A percentile compares a stretch with the other conserved stretches of the same genome.
Conservation (phyloP, 2,329 filamentous ascomycete genomes). For the Daldinia sp. region DNA sequence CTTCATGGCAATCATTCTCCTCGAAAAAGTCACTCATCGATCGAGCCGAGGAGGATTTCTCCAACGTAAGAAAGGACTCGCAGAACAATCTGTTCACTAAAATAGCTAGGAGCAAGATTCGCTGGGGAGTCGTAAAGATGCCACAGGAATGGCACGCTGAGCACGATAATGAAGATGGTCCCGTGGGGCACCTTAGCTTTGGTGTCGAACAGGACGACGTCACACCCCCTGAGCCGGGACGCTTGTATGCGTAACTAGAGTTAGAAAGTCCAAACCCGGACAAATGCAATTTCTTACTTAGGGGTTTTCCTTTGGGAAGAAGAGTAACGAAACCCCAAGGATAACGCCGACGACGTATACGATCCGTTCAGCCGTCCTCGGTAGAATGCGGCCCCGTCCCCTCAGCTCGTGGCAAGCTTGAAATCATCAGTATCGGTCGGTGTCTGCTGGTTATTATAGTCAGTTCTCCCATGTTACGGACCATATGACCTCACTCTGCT, state of each 20-base stretch:
- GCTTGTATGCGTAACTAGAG: conserved; percentile 28
- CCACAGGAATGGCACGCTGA: conserved; percentile 32
- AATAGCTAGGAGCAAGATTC: conserved; percentile 33
- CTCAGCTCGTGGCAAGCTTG: not conserved
- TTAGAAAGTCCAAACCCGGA: not conserved
- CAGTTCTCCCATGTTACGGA: not conserved
- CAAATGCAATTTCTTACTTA: not conserved
- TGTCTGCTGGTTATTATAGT: not conserved
- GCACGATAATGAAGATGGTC: conserved; percentile 12
- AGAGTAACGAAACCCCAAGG: not conserved
- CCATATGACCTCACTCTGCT: not conserved
- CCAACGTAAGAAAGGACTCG: not conserved
- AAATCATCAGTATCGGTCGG: not conserved
- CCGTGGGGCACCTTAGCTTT: conserved; percentile 35
- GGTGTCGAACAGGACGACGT: conserved; percentile 35
- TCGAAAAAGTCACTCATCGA: conserved; percentile 6
- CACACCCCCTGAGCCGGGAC: conserved; percentile 21
- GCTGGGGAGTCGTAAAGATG: conserved; percentile 39
- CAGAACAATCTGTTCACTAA: conserved; percentile 12
- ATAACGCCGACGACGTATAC: not conserved
- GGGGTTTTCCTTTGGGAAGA: not conserved
- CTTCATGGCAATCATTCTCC: not conserved
- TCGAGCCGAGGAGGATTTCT: conserved; percentile 6
- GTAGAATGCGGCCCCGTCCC: not conserved
- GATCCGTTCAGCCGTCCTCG: not conserved